These are phyloP conservation scores for Fragaria nilgerrensis DNA, from an alignment of 306 rosid genomes.

Conservation along the genomic window DNA sequence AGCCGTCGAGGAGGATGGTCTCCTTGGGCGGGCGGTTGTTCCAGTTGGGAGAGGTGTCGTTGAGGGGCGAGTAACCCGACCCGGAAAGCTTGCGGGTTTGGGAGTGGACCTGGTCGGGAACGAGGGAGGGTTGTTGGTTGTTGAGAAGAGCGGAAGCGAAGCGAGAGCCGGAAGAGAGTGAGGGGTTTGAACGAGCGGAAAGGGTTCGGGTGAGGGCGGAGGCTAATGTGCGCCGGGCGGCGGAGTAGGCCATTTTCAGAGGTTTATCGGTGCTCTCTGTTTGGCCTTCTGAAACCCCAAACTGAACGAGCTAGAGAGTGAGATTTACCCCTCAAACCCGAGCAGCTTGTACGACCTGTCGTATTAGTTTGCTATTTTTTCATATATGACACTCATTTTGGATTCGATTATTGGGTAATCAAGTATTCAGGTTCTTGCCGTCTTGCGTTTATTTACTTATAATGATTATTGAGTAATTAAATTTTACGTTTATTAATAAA, in stretches of 20 bases:
- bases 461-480: too few relatives aligned
- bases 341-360: not conserved
- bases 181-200: slow-evolving; percentile 23
- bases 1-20: slow-evolving; percentile 90
- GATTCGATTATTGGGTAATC: too few relatives aligned
- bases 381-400: too few relatives aligned
- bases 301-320: not conserved
- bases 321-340: not conserved
- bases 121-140: slow-evolving; percentile 27
- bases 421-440: too few relatives aligned
- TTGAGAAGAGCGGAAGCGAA: slow-evolving; percentile 38
- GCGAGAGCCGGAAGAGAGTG: slow-evolving; percentile 42
- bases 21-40: slow-evolving; percentile 92
- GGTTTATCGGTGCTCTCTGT: not conserved
- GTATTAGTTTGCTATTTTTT: too few relatives aligned
- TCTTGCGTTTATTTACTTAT: too few relatives aligned
- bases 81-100: slow-evolving; percentile 60
- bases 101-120: slow-evolving; percentile 19
- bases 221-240: slow-evolving; percentile 58
- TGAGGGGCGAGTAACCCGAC: slow-evolving; percentile 71
- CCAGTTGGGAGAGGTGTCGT: slow-evolving; percentile 84
- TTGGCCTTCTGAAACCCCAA: not conserved
- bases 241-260: slow-evolving; percentile 57
- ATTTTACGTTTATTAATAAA: too few relatives aligned
- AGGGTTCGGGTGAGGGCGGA: slow-evolving; percentile 37